Conservation (phyloP, 192 early-diverging fungal species). For the Dissophora ornata region DNA sequence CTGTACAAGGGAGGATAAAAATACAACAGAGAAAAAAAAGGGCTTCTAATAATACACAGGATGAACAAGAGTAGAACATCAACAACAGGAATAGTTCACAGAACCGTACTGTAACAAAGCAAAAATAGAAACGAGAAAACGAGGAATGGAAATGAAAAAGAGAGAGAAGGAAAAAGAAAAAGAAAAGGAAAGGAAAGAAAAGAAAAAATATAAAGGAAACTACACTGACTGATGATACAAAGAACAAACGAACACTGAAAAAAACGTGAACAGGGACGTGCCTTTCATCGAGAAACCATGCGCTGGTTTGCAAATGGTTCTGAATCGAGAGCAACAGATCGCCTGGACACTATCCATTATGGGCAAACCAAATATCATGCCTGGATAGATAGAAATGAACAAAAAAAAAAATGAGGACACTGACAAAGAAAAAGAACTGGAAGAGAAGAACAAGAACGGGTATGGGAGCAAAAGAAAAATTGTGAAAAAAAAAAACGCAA, state of each 20-base stretch:
- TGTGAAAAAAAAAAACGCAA: neutral
- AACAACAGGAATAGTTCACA: conserved; percentile 13
- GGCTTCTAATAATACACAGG: conserved; percentile 26
- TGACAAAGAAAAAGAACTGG: conserved; percentile 1
- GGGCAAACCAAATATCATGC: conserved; percentile 34
- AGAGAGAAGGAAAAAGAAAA: conserved; percentile 5
- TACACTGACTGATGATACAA: conserved; percentile 14
- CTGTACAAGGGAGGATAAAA: conserved; percentile 21
- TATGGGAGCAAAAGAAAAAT: conserved; percentile 1
- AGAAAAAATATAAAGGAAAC: conserved; percentile 3
- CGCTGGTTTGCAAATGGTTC: neutral
- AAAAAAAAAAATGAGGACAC: conserved; percentile 9
- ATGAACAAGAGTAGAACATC: conserved; percentile 6
- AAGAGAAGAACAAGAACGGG: conserved; percentile 7
- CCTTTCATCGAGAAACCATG: no score
- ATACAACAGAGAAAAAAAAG: conserved; percentile 7
- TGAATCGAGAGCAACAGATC: neutral
- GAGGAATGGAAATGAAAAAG: no score
- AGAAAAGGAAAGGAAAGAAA: neutral
- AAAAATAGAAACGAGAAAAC: conserved; percentile 6
- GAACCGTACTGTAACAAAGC: neutral
- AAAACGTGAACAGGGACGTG: neutral
- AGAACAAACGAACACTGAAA: conserved; percentile 1
- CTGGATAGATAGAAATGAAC: conserved; percentile 27
- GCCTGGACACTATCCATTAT: conserved; percentile 23